Conservation (phyloP, 805 yeast genomes). For the Kockiozyma suomiensis region DNA sequence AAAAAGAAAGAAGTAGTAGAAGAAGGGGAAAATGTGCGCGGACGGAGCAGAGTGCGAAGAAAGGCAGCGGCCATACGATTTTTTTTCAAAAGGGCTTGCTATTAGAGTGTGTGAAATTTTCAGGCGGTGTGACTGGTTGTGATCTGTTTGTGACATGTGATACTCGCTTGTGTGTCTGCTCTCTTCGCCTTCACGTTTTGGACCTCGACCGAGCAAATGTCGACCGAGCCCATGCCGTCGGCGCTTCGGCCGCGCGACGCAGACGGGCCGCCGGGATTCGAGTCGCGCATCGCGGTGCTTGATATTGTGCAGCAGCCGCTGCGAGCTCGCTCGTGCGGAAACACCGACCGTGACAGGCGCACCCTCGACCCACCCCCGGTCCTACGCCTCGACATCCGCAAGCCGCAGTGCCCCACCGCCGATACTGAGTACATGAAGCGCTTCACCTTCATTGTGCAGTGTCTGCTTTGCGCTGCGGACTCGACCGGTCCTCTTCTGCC, state of each 20-base stretch:
- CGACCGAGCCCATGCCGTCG: background rate
- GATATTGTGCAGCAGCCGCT: conserved; percentile 32
- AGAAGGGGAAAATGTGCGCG: background rate
- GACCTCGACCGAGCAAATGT: background rate
- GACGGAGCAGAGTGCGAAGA: conserved; percentile 1
- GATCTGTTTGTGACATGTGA: background rate
- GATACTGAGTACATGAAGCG: conserved; percentile 28
- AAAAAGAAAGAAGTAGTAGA: background rate
- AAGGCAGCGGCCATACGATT: background rate
- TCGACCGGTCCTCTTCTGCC: background rate
- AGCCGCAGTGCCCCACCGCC: conserved; percentile 7
- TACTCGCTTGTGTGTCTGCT: no score
- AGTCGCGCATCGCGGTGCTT: conserved; percentile 18
- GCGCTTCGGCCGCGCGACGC: conserved; percentile 22
- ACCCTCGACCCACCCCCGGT: conserved; percentile 35
- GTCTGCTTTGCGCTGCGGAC: conserved; percentile 23
- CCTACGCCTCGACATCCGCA: conserved; percentile 27
- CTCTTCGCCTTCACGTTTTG: background rate
- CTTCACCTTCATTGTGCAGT: conserved; percentile 31
- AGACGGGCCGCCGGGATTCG: conserved; percentile 28
- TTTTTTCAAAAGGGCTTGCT: no score
- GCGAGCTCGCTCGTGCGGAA: conserved; percentile 35
- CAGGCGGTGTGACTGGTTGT: background rate
- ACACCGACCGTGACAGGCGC: conserved; percentile 34
- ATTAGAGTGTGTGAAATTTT: no score